These are phyloP conservation scores for Geotrichum phurueaensis DNA, from an alignment of 1,139 yeast genomes.

Conservation along the genomic window DNA sequence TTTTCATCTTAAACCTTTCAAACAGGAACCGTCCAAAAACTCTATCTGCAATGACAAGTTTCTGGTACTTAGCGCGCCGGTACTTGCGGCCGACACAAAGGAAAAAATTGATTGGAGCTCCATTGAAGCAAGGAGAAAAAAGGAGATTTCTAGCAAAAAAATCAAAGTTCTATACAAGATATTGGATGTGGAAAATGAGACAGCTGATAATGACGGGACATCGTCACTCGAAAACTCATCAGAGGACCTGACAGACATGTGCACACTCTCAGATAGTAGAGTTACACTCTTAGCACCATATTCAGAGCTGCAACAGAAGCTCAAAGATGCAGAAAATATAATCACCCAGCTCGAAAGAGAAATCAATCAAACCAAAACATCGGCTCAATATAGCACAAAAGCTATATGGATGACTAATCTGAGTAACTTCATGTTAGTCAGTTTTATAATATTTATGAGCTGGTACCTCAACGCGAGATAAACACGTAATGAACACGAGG, in stretches of 20 bases:
- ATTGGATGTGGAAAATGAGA: neutral
- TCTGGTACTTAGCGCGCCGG: constrained; percentile 66
- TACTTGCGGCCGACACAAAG: neutral
- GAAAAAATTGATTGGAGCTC: neutral
- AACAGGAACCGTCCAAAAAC: constrained; percentile 65
- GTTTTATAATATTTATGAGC: neutral
- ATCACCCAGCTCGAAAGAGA: neutral
- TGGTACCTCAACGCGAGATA: neutral
- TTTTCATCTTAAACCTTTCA: constrained; percentile 58
- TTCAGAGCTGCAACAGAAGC: neutral
- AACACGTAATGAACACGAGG: neutral
- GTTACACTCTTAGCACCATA: neutral
- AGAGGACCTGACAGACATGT: neutral
- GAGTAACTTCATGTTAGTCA: neutral
- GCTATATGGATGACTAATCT: neutral
- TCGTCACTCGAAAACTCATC: neutral
- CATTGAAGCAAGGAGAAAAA: neutral
- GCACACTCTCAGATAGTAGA: neutral
- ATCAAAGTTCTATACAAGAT: neutral
- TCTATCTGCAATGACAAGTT: constrained; percentile 87
- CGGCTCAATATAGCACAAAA: neutral
- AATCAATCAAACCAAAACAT: neutral
- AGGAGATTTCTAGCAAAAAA: neutral
- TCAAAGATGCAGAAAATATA: neutral
- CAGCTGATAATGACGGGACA: neutral